These are phyloP conservation scores for Talaromyces sp. DNA, from an alignment of 2,329 filamentous ascomycete genomes.

Conservation along the genomic window DNA sequence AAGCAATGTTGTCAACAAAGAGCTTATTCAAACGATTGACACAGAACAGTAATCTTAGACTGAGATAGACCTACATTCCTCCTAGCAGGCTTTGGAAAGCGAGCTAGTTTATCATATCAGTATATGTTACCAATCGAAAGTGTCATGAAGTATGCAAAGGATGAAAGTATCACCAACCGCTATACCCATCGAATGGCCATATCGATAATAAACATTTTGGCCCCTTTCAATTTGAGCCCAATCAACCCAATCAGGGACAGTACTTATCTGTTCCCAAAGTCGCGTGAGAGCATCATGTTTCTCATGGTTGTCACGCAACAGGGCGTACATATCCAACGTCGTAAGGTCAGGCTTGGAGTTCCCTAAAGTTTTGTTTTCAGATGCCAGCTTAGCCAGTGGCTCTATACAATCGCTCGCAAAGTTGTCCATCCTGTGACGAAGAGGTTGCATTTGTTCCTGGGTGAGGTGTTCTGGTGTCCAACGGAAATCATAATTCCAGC, in stretches of 20 bases:
- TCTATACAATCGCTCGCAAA: background rate
- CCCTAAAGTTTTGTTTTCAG: background rate
- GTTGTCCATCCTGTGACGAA: conserved; percentile 28
- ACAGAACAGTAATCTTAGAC: background rate
- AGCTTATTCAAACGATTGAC: background rate
- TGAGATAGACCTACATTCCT: background rate
- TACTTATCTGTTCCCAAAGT: conserved; percentile 67
- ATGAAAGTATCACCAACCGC: background rate
- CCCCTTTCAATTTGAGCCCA: conserved; percentile 73
- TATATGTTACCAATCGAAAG: background rate
- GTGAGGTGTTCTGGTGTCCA: conserved; percentile 7
- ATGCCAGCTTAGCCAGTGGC: background rate
- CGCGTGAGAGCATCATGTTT: conserved; percentile 56
- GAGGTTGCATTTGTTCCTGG: conserved; percentile 5
- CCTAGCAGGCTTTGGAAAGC: background rate
- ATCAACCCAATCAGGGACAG: conserved; percentile 71
- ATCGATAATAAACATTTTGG: conserved; percentile 75
- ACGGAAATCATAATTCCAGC: conserved; percentile 9
- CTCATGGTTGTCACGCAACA: conserved; percentile 59
- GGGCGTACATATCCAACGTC: conserved; percentile 57
- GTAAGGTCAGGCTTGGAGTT: background rate
- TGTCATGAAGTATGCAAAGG: background rate
- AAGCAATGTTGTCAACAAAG: background rate
- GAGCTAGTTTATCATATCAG: background rate
- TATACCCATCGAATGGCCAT: conserved; percentile 45